phyloP scores from a whole-genome alignment of 2,329 filamentous ascomycete genomes.

The Grosmannia serpens region DNA sequence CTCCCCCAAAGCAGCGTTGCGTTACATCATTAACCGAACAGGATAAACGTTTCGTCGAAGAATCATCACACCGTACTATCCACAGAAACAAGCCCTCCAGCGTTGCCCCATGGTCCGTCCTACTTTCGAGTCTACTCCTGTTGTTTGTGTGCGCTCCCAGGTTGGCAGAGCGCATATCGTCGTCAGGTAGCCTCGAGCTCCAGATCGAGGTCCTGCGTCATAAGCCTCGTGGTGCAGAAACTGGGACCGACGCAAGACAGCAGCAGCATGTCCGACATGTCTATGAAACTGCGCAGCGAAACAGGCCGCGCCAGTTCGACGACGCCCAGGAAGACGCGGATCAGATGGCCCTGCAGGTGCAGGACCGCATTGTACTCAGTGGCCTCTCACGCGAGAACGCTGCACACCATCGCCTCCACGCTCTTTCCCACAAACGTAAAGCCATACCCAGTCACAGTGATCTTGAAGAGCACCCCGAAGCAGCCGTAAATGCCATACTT shows the following conservation, averaged over 20 bases:
- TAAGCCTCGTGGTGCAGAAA: no score
- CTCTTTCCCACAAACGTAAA: slow-evolving; percentile 1
- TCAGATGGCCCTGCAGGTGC: background rate
- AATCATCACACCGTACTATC: no score
- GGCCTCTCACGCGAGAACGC: background rate
- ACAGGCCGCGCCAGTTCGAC: background rate
- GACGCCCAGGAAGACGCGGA: background rate
- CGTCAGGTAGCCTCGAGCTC: background rate
- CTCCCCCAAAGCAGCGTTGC: no score
- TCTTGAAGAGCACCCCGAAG: slow-evolving; percentile 3
- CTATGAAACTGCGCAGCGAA: background rate
- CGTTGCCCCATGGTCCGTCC: no score
- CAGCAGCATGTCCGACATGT: slow-evolving; percentile 2
- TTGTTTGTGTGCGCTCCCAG: no score
- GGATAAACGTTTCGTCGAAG: no score
- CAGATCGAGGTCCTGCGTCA: background rate
- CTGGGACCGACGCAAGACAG: slow-evolving; percentile 2
- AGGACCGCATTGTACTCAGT: background rate
- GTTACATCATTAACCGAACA: no score
- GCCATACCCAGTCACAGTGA: background rate
- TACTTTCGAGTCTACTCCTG: no score
- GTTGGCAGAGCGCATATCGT: no score
- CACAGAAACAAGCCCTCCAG: no score
- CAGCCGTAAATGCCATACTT: background rate
- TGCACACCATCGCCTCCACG: background rate